Conservation (phyloP, 768 basidiomycete species). For the Chiua virens region DNA sequence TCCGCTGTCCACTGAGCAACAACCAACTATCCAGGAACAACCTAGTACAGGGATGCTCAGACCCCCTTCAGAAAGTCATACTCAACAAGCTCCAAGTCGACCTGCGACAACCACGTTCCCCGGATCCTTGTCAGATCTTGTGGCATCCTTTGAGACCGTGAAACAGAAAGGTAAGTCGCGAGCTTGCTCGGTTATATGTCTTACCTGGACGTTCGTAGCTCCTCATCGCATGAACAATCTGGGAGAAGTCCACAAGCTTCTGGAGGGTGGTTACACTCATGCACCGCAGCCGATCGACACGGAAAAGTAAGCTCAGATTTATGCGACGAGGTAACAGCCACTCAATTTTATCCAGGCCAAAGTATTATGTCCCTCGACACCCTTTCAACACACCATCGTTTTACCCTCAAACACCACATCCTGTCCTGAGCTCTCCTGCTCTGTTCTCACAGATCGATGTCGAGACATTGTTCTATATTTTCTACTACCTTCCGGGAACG, state of each 20-base stretch:
- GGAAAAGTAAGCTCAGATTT: conserved; percentile 75
- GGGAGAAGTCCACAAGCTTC: conserved; percentile 87
- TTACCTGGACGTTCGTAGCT: conserved; percentile 38
- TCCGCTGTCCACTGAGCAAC: conserved; percentile 44
- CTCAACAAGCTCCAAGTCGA: conserved; percentile 42
- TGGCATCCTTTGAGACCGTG: conserved; percentile 91
- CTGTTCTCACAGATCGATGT: conserved; percentile 92
- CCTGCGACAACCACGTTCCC: conserved; percentile 60
- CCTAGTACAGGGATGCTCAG: conserved; percentile 45
- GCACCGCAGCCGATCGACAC: conserved; percentile 93
- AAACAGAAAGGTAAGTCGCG: conserved; percentile 86
- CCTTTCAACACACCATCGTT: conserved; percentile 89
- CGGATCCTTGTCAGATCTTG: conserved; percentile 86
- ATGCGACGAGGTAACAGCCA: not conserved
- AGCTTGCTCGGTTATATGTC: not conserved
- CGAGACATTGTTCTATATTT: conserved; percentile 97
- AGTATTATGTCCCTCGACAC: conserved; percentile 94
- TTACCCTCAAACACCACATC: conserved; percentile 88
- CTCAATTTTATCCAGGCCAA: conserved; percentile 61
- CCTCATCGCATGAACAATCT: conserved; percentile 85
- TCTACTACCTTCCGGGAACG: conserved; percentile 96
- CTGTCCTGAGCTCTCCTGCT: conserved; percentile 75
- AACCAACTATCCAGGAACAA: conserved; percentile 30
- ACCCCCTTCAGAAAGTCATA: conserved; percentile 52
- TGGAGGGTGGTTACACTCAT: conserved; percentile 87